Evolutionary conservation across 305 asterid species (phyloP).

Genomic region (Fraxinus floribunda): DNA sequence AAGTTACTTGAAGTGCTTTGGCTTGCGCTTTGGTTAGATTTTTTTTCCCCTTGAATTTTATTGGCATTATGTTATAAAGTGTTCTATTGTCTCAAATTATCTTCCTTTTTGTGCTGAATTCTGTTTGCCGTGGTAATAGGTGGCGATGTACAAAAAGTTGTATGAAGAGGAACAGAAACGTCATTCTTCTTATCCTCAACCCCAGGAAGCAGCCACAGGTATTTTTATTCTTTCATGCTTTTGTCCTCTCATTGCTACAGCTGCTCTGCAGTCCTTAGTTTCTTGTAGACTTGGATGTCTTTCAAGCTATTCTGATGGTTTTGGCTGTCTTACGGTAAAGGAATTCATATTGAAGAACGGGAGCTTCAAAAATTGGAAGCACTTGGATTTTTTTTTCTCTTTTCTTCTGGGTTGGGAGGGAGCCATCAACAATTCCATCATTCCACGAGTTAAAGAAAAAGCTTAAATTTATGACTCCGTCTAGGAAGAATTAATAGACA

Average conservation of each 20-base stretch:
- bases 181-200: conserved; percentile 40
- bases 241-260: not conserved
- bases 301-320: conserved; percentile 3
- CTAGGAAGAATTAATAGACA: not conserved
- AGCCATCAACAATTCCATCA: not conserved
- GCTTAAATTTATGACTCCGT: not conserved
- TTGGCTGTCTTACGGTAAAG: not conserved
- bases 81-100: not conserved
- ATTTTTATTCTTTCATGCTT: conserved; percentile 10
- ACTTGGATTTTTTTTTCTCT: not conserved
- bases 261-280: conserved; percentile 1
- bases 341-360: not conserved
- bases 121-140: conserved; percentile 38
- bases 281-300: conserved; percentile 15
- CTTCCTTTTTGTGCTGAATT: not conserved
- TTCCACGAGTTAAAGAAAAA: not conserved
- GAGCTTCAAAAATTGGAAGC: not conserved
- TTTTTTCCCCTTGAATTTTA: not conserved
- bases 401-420: not conserved
- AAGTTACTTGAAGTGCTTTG: conserved; percentile 34
- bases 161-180: conserved; percentile 76
- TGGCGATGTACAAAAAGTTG: conserved; percentile 85
- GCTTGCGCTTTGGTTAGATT: not conserved
- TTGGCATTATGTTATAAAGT: not conserved
- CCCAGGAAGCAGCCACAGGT: conserved; percentile 59